Evolutionary conservation across 2,329 filamentous ascomycete genomes (phyloP).

Genomic region (Shiraia sp.): DNA sequence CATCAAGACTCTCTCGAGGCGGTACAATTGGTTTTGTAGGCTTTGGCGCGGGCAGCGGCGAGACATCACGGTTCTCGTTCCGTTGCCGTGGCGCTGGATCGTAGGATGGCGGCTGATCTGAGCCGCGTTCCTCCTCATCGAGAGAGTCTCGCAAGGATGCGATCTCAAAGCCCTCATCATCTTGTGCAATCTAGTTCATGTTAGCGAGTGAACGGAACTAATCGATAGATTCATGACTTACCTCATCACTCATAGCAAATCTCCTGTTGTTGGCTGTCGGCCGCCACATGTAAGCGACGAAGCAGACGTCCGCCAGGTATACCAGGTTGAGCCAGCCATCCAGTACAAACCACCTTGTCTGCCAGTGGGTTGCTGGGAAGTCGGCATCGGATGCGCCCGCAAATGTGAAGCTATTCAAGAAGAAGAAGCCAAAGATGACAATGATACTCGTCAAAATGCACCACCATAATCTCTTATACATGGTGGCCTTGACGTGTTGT

Average conservation of each 20-base stretch:
- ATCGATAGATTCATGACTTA: conserved; percentile 41
- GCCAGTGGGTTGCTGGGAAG: conserved; percentile 96
- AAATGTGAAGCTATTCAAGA: conserved; percentile 96
- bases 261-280: conserved; percentile 95
- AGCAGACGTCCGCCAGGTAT: conserved; percentile 90
- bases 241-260: conserved; percentile 98
- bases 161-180: conserved; percentile 98
- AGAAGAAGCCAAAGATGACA: conserved; percentile 97
- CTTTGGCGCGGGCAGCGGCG: conserved; percentile 58
- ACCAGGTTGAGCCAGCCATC: conserved; percentile 98
- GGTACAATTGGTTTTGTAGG: conserved; percentile 54
- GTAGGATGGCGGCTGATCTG: conserved; percentile 43
- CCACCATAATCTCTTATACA: conserved; percentile 99
- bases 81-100: conserved; percentile 43
- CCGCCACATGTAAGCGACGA: conserved; percentile 93
- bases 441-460: conserved; percentile 89
- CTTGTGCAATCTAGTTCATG: conserved; percentile 75
- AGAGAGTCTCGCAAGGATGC: conserved; percentile 81
- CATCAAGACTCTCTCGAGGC: conserved; percentile 70
- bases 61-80: conserved; percentile 41
- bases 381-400: conserved; percentile 81
- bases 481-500: conserved; percentile 87
- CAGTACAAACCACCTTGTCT: conserved; percentile 93
- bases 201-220: conserved; percentile 31
- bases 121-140: conserved; percentile 63